phyloP scores from a whole-genome alignment of 1,284 basidiomycete genomes.

The Chalciporus piperatoides region DNA sequence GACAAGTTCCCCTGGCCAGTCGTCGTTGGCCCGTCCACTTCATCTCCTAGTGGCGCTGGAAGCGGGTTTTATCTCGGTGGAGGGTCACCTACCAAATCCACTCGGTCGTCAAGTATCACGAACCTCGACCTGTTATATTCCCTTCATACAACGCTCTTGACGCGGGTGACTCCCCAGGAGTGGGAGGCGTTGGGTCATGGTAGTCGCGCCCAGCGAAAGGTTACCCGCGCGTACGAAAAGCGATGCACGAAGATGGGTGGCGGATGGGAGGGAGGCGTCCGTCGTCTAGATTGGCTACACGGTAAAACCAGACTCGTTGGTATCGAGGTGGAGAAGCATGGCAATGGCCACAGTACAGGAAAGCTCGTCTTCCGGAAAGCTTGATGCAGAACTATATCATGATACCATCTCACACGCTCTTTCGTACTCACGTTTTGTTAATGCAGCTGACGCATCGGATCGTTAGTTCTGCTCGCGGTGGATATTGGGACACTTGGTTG shows the following conservation, averaged over 20 bases:
- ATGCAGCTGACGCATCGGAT: slow-evolving; percentile 12
- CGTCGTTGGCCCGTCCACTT: slow-evolving; percentile 38
- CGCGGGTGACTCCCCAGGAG: slow-evolving; percentile 58
- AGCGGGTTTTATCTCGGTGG: slow-evolving; percentile 29
- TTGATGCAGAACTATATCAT: slow-evolving; percentile 18
- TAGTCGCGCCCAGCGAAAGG: slow-evolving; percentile 49
- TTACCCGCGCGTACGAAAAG: slow-evolving; percentile 59
- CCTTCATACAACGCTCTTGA: slow-evolving; percentile 52
- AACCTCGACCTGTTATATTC: slow-evolving; percentile 63
- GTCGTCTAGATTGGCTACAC: slow-evolving; percentile 62
- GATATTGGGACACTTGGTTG: slow-evolving; percentile 20
- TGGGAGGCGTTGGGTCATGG: slow-evolving; percentile 59
- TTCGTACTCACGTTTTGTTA: background rate
- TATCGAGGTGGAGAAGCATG: slow-evolving; percentile 54
- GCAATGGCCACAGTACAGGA: slow-evolving; percentile 38
- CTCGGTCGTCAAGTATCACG: slow-evolving; percentile 42
- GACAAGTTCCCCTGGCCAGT: slow-evolving; percentile 62
- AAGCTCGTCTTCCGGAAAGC: slow-evolving; percentile 49
- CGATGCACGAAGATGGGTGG: slow-evolving; percentile 58
- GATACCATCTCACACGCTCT: slow-evolving; percentile 3
- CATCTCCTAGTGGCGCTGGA: slow-evolving; percentile 20
- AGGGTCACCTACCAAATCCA: slow-evolving; percentile 32
- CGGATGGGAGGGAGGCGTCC: slow-evolving; percentile 65
- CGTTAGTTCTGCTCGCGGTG: slow-evolving; percentile 9
- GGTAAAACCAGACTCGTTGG: slow-evolving; percentile 59